Base-by-base conservation (phyloP, 306 rosid species). In the Trichosanthes truncata region DNA sequence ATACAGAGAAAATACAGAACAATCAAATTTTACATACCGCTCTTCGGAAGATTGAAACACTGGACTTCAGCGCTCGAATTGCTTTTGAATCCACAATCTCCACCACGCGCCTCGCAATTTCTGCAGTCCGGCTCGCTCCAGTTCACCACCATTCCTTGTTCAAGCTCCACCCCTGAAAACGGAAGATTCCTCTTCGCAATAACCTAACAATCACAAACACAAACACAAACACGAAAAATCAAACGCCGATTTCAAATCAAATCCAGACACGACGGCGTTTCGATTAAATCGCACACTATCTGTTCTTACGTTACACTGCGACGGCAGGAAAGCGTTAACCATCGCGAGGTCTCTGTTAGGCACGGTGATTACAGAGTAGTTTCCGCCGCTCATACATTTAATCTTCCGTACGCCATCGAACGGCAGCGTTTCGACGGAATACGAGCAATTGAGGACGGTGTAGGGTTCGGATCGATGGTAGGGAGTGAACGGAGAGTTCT, bases 51-150 rank as follows among this genome's bases (percentile, higher is more conserved):
- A 46, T 25, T 23, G 35, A 61, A 76, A 77, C 97, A 90, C 17
- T 78, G 68, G 26, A 79, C n/a, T 78, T 8, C 84, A n/a, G 13
- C 69, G 49, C 60, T 20, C 12, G 45, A 1, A 69, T 61, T 63
- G 3, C 14, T 29, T 15, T 31, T 68, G 43, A 85, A 81, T 14
- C 89, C 91, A 73, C 94, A 92, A 78, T 52, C 35, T 73, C 78
- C 81, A 1, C 81, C 86, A 20, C 5, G 33, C 15, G 41, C 0
- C 71, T 72, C 87, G 79, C 94, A 90, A 0, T 5, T 10, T 0
- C 40, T 20, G 46, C 94, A 88, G 4, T 55, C 7, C 0, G 94
- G 91, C 45, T 57, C 20, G 6, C 31, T 72, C 97, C 97, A 92
- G 1, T 25, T 56, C 86, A 92, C 69, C 38, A 20, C 41, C 38